Base-by-base conservation (phyloP, 306 rosid genomes). In the Calophaca sinica region DNA sequence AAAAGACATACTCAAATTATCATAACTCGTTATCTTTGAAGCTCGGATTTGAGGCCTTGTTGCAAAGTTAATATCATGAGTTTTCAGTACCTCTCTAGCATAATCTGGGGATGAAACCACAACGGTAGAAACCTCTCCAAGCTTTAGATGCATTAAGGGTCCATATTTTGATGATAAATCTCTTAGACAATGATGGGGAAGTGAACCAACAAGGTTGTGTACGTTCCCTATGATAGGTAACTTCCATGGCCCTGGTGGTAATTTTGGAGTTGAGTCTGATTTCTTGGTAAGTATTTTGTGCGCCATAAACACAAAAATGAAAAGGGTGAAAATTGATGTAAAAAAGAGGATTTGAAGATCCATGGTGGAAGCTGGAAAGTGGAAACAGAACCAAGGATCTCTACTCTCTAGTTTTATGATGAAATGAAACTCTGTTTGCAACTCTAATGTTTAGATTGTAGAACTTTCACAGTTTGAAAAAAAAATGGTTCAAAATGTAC, bases 241-340 rank as follows among this genome's bases (percentile, higher is more conserved):
- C 60, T 53, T 84, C 71, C 49, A 55, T 42, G 88, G 87, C 6
- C 87, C 88, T 7, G 91, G 87, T 62, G 88, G 84, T 46, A 84
- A 26, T 2, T 79, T 84, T 15, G 48, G 58, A 12, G 41, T 29
- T 26, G 83, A 76, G 12, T 29, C 15, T n/a, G 46, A 28, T 13
- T 73, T 80, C 54, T 80, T 73, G 52, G 9, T 79, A 2, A 62
- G 2, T 60, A 50, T n/a, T 60, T 50, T 78, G n/a, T 60, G 6
- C 32, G 29, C 45, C 50, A 79, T 45, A 9, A 71, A 53, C 42
- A 71, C 0, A 15, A 70, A 62, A 42, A 72, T 7, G 31, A 79
- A 3, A 62, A 62, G 64, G 73, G 68, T 44, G 11, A 72, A 42
- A 49, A 78, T 4, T 14, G 64, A 49, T 60, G 81, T 35, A 3